Base-by-base conservation (phyloP, 2,329 filamentous ascomycete species). In the Botrytis squamosa region DNA sequence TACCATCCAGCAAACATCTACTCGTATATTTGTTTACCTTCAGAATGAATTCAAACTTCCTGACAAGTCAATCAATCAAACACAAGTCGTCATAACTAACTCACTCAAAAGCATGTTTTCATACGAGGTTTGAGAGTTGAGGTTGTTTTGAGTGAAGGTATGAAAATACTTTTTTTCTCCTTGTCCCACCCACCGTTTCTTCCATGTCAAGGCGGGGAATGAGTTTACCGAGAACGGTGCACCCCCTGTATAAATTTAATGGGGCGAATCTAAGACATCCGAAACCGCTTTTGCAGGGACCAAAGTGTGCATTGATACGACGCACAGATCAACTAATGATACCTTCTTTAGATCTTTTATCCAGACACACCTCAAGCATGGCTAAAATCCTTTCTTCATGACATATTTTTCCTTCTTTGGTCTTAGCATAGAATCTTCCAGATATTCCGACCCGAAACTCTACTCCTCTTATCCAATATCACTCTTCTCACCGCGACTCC, bases 401-500 rank as follows among this genome's bases (percentile, higher is more conserved):
- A 22, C 18, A 36, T 40, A 20, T 38, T 8, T 63, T 38, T 33
- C 36, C 70, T 42, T 52, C 40, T 71, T 71, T 57, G 16, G 46
- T 52, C 7, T 10, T 71, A 66, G 60, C 5, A 40, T 40, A 7
- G n/a, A 66, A 64, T 42, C 46, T 44, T 65, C 44, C 57, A 52
- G 46, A 71, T 71, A 66, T 65, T 55, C 38, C 38, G 14, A 71
- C 60, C 70, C 46, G 38, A 42, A 29, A 46, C 25, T 64, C 20
- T 12, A 62, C 57, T 64, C 18, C 40, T 29, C 42, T 40, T 20
- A 7, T n/a, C 12, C 25, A 49, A 71, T 46, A 49, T 64, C 55
- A 25, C 12, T 64, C 38, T n/a, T 63, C 42, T 71, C 69, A 64
- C 69, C 69, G 69, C 69, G 40, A 57, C n/a, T 57, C 52, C 52